These are phyloP conservation scores for Inonotus obliquus DNA, from an alignment of 1,284 basidiomycete species.

Conservation along the genomic window DNA sequence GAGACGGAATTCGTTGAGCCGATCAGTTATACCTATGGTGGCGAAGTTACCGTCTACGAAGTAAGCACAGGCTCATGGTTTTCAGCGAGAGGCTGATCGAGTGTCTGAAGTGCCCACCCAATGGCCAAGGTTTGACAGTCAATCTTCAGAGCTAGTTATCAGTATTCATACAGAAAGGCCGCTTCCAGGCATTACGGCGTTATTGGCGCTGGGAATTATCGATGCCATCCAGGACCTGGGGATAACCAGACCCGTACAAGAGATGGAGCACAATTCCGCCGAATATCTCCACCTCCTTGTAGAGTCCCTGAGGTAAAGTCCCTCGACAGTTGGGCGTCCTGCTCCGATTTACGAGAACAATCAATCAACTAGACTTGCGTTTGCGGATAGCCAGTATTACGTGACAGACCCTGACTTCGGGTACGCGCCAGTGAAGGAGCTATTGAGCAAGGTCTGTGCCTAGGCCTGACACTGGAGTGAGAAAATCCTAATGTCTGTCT, in stretches of 20 bases:
- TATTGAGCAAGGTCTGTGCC: slow-evolving; percentile 70
- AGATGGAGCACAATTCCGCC: slow-evolving; percentile 83
- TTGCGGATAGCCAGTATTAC: slow-evolving; percentile 81
- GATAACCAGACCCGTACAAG: slow-evolving; percentile 61
- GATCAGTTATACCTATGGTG: slow-evolving; percentile 84
- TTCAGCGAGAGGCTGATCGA: neutral
- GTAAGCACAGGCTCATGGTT: slow-evolving; percentile 36
- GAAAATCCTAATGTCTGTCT: neutral
- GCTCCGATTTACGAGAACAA: slow-evolving; percentile 16
- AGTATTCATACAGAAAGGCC: neutral
- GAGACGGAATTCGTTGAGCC: slow-evolving; percentile 79
- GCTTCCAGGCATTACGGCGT: slow-evolving; percentile 71
- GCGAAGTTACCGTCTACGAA: slow-evolving; percentile 82
- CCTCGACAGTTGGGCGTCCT: slow-evolving; percentile 25
- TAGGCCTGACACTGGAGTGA: neutral
- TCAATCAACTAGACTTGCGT: slow-evolving; percentile 63
- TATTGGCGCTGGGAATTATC: slow-evolving; percentile 89
- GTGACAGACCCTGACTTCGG: slow-evolving; percentile 81
- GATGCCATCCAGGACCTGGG: slow-evolving; percentile 80
- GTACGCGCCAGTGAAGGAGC: slow-evolving; percentile 69
- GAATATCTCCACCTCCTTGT: slow-evolving; percentile 88
- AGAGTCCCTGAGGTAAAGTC: slow-evolving; percentile 65
- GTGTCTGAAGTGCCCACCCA: slow-evolving; percentile 74
- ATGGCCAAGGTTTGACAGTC: slow-evolving; percentile 71
- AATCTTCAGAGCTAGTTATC: neutral